These are phyloP conservation scores for Mortierella sp. DNA, from an alignment of 371 early-diverging fungal species.

Conservation along the genomic window DNA sequence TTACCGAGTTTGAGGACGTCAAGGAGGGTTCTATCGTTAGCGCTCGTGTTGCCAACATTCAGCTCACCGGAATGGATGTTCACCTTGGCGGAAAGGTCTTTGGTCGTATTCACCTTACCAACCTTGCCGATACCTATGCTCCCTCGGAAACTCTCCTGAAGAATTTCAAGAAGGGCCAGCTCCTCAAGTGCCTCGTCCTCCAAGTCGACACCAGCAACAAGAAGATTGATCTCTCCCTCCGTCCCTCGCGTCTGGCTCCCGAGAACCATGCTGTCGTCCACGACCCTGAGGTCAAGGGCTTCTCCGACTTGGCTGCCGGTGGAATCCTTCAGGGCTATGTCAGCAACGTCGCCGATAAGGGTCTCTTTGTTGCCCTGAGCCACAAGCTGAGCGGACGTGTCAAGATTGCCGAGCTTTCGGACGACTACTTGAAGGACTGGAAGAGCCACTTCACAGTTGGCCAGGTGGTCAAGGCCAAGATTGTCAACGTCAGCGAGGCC, in stretches of 20 bases:
- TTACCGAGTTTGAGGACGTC: slow-evolving; percentile 61
- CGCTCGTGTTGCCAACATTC: slow-evolving; percentile 66
- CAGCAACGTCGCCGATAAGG: slow-evolving; percentile 76
- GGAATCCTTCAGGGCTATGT: slow-evolving; percentile 82
- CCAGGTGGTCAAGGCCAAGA: slow-evolving; percentile 79
- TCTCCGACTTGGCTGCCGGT: slow-evolving; percentile 66
- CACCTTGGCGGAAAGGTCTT: slow-evolving; percentile 65
- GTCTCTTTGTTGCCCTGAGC: slow-evolving; percentile 83
- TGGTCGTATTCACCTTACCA: slow-evolving; percentile 74
- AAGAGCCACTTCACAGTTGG: slow-evolving; percentile 78
- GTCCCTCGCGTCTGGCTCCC: slow-evolving; percentile 68
- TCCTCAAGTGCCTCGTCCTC: slow-evolving; percentile 69
- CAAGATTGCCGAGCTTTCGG: slow-evolving; percentile 89
- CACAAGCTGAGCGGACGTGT: slow-evolving; percentile 80
- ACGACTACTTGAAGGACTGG: slow-evolving; percentile 89
- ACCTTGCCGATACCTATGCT: slow-evolving; percentile 70
- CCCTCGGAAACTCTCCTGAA: slow-evolving; percentile 63
- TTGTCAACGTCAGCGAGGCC: slow-evolving; percentile 64
- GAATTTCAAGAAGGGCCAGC: slow-evolving; percentile 61
- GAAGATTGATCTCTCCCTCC: slow-evolving; percentile 75
- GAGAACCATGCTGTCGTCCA: slow-evolving; percentile 42
- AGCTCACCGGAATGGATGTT: slow-evolving; percentile 63
- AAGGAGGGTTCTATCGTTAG: slow-evolving; percentile 65
- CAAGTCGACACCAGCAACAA: slow-evolving; percentile 63
- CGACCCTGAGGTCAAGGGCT: slow-evolving; percentile 62